phyloP scores from a whole-genome alignment of 768 basidiomycete species.

The Gloeophyllum trabeum region DNA sequence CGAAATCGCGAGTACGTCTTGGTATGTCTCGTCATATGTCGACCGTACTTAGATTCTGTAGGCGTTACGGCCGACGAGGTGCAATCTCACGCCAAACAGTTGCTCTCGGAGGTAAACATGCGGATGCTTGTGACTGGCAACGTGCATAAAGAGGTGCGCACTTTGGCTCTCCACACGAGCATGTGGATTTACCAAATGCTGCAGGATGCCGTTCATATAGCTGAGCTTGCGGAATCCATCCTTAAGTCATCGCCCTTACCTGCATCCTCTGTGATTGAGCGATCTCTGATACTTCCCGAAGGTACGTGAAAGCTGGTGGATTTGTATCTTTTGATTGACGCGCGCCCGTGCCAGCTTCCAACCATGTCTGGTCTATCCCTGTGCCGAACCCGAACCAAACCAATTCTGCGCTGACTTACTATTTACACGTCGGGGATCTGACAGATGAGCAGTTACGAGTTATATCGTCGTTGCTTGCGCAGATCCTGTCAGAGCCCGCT shows the following conservation, averaged over 20 bases:
- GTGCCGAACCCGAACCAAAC: slow-evolving; percentile 79
- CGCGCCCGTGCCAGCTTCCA: slow-evolving; percentile 60
- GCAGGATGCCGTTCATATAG: slow-evolving; percentile 70
- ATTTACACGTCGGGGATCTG: slow-evolving; percentile 65
- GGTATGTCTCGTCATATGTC: background rate
- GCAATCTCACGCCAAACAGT: slow-evolving; percentile 39
- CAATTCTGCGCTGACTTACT: slow-evolving; percentile 84
- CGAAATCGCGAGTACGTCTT: slow-evolving; percentile 49
- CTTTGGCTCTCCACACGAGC: background rate
- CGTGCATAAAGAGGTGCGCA: slow-evolving; percentile 65
- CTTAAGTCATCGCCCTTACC: slow-evolving; percentile 46
- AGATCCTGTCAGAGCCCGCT: slow-evolving; percentile 84
- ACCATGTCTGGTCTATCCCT: slow-evolving; percentile 50
- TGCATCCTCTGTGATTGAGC: slow-evolving; percentile 35
- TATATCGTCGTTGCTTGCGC: slow-evolving; percentile 57
- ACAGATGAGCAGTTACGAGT: slow-evolving; percentile 56
- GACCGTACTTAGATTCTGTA: slow-evolving; percentile 16
- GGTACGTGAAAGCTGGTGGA: too few relatives aligned
- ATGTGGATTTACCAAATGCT: slow-evolving; percentile 2
- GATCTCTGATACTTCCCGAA: slow-evolving; percentile 54
- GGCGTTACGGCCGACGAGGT: slow-evolving; percentile 68
- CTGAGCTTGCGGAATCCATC: slow-evolving; percentile 58
- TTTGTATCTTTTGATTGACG: slow-evolving; percentile 8
- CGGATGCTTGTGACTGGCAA: slow-evolving; percentile 78
- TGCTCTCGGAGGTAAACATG: slow-evolving; percentile 58